Evolutionary conservation across 345 rosid species (phyloP).

Genomic region (Eucalyptus leucophloia): DNA sequence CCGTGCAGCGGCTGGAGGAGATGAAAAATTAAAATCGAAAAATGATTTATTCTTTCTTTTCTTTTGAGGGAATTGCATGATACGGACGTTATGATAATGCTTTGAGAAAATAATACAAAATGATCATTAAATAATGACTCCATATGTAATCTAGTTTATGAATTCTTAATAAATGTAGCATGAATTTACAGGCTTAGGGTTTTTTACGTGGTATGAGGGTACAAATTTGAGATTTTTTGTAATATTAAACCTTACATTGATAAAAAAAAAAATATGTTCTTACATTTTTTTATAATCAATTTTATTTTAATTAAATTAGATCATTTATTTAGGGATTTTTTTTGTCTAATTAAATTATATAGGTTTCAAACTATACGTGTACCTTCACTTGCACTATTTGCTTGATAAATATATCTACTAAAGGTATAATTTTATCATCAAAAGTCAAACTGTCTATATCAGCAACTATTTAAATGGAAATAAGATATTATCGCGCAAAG

Average conservation of each 20-base stretch:
- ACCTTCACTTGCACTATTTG: background rate
- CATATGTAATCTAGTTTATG: too few relatives aligned
- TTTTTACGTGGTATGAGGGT: accelerated
- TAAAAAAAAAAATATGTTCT: background rate
- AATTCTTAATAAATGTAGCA: too few relatives aligned
- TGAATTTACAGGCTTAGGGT: accelerated
- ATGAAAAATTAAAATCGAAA: background rate
- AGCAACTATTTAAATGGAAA: too few relatives aligned
- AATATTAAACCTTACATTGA: accelerated
- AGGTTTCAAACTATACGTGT: background rate
- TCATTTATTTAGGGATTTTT: background rate
- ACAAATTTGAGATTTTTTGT: accelerated
- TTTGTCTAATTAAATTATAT: background rate
- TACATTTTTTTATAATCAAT: background rate
- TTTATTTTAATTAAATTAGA: background rate
- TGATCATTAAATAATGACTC: too few relatives aligned
- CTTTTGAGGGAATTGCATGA: background rate
- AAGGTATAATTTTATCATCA: background rate
- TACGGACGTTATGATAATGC: background rate
- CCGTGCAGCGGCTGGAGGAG: background rate
- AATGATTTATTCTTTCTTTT: background rate
- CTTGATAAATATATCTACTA: background rate
- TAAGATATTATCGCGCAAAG: background rate
- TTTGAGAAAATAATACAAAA: too few relatives aligned
- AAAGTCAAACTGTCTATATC: background rate